phyloP scores from a whole-genome alignment of 345 rosid species.

The Ricinus communis region DNA sequence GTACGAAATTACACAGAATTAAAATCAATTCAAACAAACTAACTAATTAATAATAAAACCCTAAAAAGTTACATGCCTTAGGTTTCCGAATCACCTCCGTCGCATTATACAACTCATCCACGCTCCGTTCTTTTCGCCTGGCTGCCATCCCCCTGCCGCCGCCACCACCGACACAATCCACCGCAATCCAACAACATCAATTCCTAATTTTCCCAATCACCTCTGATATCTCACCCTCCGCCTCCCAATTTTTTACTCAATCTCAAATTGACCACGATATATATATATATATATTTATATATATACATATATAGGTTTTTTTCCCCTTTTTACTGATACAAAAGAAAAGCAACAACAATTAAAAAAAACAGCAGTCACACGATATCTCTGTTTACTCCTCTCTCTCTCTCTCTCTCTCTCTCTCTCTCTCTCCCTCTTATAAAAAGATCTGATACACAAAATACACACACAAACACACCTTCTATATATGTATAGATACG shows the following conservation, averaged over 20 bases:
- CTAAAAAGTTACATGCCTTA: constrained; percentile 44
- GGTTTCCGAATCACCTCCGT: constrained; percentile 38
- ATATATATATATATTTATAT: neutral
- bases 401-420: neutral
- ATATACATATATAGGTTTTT: neutral
- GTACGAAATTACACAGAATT: neutral
- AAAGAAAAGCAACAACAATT: constrained; percentile 11
- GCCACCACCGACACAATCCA: constrained; percentile 25
- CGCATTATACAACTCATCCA: constrained; percentile 39
- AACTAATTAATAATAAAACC: neutral
- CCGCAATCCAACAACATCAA: constrained; percentile 34
- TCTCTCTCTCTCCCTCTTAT: neutral
- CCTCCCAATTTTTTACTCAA: neutral
- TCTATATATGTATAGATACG: too few species aligned
- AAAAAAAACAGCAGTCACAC: constrained; percentile 20
- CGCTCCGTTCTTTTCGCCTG: constrained; percentile 33
- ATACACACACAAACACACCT: too few species aligned
- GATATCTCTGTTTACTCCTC: neutral
- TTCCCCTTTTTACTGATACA: neutral
- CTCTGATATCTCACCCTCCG: too few species aligned
- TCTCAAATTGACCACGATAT: constrained; percentile 6
- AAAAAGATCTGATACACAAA: too few species aligned
- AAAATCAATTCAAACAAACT: neutral
- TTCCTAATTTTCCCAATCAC: constrained; percentile 4
- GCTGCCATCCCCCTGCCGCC: constrained; percentile 26